Evolutionary conservation across 2,329 filamentous ascomycete species (phyloP).

Genomic region (Fusarium clavum): DNA sequence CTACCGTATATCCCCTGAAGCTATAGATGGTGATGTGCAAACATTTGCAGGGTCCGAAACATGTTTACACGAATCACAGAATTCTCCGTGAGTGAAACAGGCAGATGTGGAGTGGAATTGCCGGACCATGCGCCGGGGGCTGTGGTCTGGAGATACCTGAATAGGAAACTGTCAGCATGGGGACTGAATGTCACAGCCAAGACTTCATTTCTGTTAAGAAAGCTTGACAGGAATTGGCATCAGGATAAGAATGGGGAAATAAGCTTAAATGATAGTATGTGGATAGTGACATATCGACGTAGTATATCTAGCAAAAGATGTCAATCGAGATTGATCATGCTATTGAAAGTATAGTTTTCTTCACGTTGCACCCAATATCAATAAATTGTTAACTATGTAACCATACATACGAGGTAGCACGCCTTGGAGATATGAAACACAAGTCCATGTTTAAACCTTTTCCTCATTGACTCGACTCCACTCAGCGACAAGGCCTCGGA

Average conservation of each 20-base stretch:
- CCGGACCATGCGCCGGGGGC: conserved; percentile 11
- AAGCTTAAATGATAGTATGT: neutral
- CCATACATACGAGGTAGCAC: neutral
- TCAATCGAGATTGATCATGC: neutral
- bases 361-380: neutral
- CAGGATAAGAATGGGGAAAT: neutral
- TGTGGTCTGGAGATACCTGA: neutral
- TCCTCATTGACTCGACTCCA: neutral
- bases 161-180: neutral
- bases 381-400: neutral
- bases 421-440: neutral
- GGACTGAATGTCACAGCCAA: neutral
- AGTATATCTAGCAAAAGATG: neutral
- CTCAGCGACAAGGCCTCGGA: neutral
- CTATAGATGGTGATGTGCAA: conserved; percentile 16
- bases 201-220: neutral
- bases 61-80: conserved; percentile 41
- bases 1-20: neutral
- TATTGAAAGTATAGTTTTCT: neutral
- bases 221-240: neutral
- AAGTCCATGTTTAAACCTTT: neutral
- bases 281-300: neutral
- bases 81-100: conserved; percentile 40
- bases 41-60: conserved; percentile 14
- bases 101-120: conserved; percentile 2